Conservation (phyloP, 1,284 basidiomycete genomes). For the Papiliotrema flavescens region DNA sequence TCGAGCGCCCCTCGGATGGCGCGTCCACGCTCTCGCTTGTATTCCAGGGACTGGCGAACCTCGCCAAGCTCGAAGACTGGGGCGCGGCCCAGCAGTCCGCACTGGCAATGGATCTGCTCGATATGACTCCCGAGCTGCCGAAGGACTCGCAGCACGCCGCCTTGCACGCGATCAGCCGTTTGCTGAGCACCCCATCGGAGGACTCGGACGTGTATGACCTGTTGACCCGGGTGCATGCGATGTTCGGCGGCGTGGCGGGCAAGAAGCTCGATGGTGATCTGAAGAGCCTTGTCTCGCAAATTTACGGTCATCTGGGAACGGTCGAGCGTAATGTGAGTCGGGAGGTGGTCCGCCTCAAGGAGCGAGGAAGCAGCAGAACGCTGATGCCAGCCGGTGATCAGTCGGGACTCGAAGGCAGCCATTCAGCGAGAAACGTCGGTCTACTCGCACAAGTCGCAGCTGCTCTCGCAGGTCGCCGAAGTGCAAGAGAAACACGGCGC, state of each 20-base stretch:
- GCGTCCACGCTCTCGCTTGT: constrained; percentile 26
- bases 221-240: constrained; percentile 30
- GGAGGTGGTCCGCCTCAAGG: too few species aligned
- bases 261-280: constrained; percentile 25
- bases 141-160: constrained; percentile 39
- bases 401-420: constrained; percentile 35
- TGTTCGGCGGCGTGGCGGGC: constrained; percentile 18
- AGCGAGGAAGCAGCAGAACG: not conserved
- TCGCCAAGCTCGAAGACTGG: constrained; percentile 35
- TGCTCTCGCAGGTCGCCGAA: constrained; percentile 29
- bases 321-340: constrained; percentile 38
- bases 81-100: constrained; percentile 23
- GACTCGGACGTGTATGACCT: constrained; percentile 33
- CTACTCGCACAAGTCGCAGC: constrained; percentile 21
- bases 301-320: constrained; percentile 38
- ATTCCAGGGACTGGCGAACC: constrained; percentile 40
- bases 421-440: constrained; percentile 31
- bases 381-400: constrained; percentile 32
- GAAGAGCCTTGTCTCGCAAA: constrained; percentile 31
- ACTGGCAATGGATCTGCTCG: constrained; percentile 29
- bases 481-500: constrained; percentile 25
- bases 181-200: constrained; percentile 29
- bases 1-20: constrained; percentile 17
- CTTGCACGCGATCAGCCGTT: constrained; percentile 29
- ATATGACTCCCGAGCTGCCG: constrained; percentile 34